phyloP scores from a whole-genome alignment of 495 filamentous ascomycete species.

The Talaromyces nanjingensis region DNA sequence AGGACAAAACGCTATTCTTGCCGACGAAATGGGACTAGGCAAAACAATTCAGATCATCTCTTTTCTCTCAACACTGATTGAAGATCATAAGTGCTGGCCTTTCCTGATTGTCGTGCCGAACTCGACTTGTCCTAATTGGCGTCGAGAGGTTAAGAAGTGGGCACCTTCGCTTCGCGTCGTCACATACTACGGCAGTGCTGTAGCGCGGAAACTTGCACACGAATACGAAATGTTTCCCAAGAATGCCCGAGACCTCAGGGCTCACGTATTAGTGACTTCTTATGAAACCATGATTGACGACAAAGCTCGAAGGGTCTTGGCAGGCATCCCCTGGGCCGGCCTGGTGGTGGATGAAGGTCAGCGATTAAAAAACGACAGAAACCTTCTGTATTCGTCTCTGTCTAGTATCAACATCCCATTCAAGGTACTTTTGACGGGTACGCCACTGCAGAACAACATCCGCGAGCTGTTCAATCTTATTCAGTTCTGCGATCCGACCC shows the following conservation, averaged over 20 bases:
- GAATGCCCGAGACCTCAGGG: slow-evolving; percentile 54
- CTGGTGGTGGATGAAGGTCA: slow-evolving; percentile 96
- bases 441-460: slow-evolving; percentile 92
- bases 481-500: slow-evolving; percentile 73
- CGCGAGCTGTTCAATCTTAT: slow-evolving; percentile 91
- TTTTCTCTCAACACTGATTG: slow-evolving; percentile 68
- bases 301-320: slow-evolving; percentile 55
- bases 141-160: slow-evolving; percentile 94
- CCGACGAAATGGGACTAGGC: slow-evolving; percentile 97
- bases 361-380: slow-evolving; percentile 88
- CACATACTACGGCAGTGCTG: slow-evolving; percentile 74
- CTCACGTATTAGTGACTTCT: slow-evolving; percentile 90
- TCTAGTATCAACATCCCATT: slow-evolving; percentile 65
- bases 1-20: slow-evolving; percentile 82
- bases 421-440: slow-evolving; percentile 79
- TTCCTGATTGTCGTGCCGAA: slow-evolving; percentile 93
- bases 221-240: slow-evolving; percentile 79
- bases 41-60: slow-evolving; percentile 96
- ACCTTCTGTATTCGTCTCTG: slow-evolving; percentile 69
- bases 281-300: slow-evolving; percentile 79
- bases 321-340: slow-evolving; percentile 70
- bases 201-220: slow-evolving; percentile 60
- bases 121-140: slow-evolving; percentile 93
- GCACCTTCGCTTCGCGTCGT: slow-evolving; percentile 79
- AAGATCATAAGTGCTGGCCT: slow-evolving; percentile 79